Evolutionary conservation across 148 eudicot species (phyloP), one percentile per base, ranked within the genome.

Genomic region (Rhododendron williamsianum): DNA sequence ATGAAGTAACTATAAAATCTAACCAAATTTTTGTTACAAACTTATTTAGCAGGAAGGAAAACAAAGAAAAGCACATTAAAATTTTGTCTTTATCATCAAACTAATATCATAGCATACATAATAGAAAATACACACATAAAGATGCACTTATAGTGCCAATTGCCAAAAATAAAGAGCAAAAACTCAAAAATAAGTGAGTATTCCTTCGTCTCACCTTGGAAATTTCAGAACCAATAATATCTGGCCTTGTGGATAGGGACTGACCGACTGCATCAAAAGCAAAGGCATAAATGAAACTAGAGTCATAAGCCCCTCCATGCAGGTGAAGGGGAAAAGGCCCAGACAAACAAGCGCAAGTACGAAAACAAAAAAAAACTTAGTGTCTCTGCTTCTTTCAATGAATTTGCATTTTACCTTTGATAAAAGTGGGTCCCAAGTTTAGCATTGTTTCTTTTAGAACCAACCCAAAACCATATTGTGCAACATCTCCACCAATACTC

Each of bases 241-340:
- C 99, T 84, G 99, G 99, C 88, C 99, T 93, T 81, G 99, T 97
- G 76, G 99, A 92, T 84, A 97, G 98, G 84, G 99, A 97, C 86
- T 97, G 99, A 71, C 99, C 98, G 77, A 95, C 99, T 97, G 98
- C 93, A 91, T 84, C 83, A 86, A 81, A 85, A 90, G 85, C 78
- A 81, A 63, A 85, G 49, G 79, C 81, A 90, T 43, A 72, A 83
- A 63, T 51, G 80, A 87, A 79, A 85, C 85, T 72, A 60, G 76
- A 86, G 52, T 71, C 52, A 38, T 49, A 60, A 71, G 48, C 45
- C 43, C 49, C 76, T 58, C 71, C 16, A 21, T 58, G 38, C 60
- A 49, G 41, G 76, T 38, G 36, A 76, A 54, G 33, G 83, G 48
- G 18, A 11, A 71, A 85, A 67, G 83, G 67, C 49, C 83, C 25